These are phyloP conservation scores for Solanum hybrid DNA, from an alignment of 305 asterid genomes.

Conservation along the genomic window DNA sequence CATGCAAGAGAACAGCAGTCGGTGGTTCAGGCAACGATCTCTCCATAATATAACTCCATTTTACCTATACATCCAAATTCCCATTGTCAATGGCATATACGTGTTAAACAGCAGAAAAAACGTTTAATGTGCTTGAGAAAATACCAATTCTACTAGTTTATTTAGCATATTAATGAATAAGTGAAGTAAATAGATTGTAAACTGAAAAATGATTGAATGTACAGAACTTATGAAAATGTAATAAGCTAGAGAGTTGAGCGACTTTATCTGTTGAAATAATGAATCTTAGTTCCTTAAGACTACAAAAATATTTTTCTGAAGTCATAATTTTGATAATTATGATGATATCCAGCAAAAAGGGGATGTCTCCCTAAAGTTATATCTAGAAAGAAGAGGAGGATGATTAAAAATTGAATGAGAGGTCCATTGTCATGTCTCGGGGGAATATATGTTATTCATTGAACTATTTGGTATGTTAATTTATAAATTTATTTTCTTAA, in stretches of 20 bases:
- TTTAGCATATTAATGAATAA: neutral
- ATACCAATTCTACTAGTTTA: neutral
- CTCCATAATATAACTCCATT: slow-evolving; percentile 84
- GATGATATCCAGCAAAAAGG: neutral
- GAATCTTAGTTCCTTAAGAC: neutral
- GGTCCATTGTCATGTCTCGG: neutral
- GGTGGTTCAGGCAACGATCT: slow-evolving; percentile 78
- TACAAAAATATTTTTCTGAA: no score
- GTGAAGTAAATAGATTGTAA: neutral
- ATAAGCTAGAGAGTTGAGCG: neutral
- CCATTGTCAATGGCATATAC: slow-evolving; percentile 4
- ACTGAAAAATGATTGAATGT: neutral
- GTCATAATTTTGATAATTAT: neutral
- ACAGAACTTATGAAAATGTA: neutral
- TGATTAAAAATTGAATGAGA: neutral
- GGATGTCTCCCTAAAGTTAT: neutral
- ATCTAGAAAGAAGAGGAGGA: neutral
- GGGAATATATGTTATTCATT: neutral
- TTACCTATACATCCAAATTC: slow-evolving; percentile 49
- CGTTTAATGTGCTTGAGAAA: neutral
- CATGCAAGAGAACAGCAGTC: slow-evolving; percentile 94
- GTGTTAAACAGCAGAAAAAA: neutral
- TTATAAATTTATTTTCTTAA: no score
- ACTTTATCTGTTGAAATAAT: neutral
- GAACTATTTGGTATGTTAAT: neutral